These are phyloP conservation scores for Anthracocystis walkeri DNA, from an alignment of 1,284 basidiomycete species.

Conservation along the genomic window DNA sequence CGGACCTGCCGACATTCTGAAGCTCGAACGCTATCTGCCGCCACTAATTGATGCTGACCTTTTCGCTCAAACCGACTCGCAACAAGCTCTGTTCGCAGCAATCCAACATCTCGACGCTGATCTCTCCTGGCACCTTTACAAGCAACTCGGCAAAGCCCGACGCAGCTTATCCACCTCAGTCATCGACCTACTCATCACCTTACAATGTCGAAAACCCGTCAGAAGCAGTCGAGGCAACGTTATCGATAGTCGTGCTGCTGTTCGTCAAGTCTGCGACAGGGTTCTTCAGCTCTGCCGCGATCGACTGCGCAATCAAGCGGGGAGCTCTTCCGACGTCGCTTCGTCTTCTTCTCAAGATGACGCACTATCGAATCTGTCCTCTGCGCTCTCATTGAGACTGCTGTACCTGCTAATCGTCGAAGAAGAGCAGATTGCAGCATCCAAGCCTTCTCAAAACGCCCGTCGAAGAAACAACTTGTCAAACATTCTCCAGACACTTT, in stretches of 20 bases:
- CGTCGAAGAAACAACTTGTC: slow-evolving; percentile 13
- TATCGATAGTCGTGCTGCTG: slow-evolving; percentile 12
- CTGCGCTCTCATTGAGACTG: slow-evolving; percentile 23
- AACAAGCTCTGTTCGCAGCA: slow-evolving; percentile 22
- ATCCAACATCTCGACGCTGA: slow-evolving; percentile 36
- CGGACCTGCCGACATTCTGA: background rate
- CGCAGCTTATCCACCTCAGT: slow-evolving; percentile 8
- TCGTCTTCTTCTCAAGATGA: background rate
- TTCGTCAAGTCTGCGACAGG: slow-evolving; percentile 36
- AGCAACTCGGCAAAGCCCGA: slow-evolving; percentile 23
- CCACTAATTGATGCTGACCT: slow-evolving; percentile 25
- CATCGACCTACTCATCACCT: slow-evolving; percentile 30
- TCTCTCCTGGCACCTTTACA: slow-evolving; percentile 32
- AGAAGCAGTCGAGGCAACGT: slow-evolving; percentile 11
- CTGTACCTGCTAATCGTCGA: slow-evolving; percentile 45
- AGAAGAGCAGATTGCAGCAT: slow-evolving; percentile 36
- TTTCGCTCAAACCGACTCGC: slow-evolving; percentile 9
- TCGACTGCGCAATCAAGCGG: slow-evolving; percentile 10
- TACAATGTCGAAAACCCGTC: slow-evolving; percentile 40
- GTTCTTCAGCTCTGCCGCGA: slow-evolving; percentile 30
- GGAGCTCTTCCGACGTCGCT: slow-evolving; percentile 1
- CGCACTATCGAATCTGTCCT: slow-evolving; percentile 13
- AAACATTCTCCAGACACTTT: slow-evolving; percentile 6
- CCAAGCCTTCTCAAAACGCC: background rate
- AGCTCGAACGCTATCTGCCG: slow-evolving; percentile 33